phyloP scores from a whole-genome alignment of 495 filamentous ascomycete species.

The Aspergillus biplanus region DNA sequence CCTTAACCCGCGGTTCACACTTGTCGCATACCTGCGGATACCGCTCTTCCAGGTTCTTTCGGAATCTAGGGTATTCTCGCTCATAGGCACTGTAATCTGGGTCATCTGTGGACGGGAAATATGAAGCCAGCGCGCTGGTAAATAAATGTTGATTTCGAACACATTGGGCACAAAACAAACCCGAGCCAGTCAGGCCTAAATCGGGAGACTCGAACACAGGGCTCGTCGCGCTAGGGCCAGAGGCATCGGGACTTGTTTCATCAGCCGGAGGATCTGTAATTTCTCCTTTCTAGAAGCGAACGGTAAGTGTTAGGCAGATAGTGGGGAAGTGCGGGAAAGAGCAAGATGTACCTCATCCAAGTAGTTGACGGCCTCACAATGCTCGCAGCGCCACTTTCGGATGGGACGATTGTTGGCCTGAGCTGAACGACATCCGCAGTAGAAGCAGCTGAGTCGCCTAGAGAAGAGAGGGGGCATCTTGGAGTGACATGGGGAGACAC shows the following conservation, averaged over 20 bases:
- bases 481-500: constrained; percentile 24
- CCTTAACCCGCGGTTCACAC: constrained; percentile 69
- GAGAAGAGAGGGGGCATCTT: constrained; percentile 53
- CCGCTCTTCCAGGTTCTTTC: constrained; percentile 65
- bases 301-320: constrained; percentile 6
- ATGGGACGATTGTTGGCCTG: constrained; percentile 54
- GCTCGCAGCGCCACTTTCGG: constrained; percentile 67
- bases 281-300: constrained; percentile 65
- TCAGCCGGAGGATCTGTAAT: constrained; percentile 83
- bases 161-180: constrained; percentile 78
- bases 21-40: constrained; percentile 84
- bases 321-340: constrained; percentile 18
- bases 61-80: constrained; percentile 61
- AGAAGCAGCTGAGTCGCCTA: constrained; percentile 70
- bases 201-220: constrained; percentile 38
- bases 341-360: constrained; percentile 61
- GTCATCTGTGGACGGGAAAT: constrained; percentile 69
- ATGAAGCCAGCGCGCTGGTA: constrained; percentile 66
- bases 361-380: constrained; percentile 82
- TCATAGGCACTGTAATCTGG: constrained; percentile 63
- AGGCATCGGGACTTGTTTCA: constrained; percentile 39
- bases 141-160: constrained; percentile 81
- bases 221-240: constrained; percentile 33
- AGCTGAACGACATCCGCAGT: constrained; percentile 67
- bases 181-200: constrained; percentile 36